Conservation (phyloP, 2,329 filamentous ascomycete species). For the Botrytis fabae region DNA sequence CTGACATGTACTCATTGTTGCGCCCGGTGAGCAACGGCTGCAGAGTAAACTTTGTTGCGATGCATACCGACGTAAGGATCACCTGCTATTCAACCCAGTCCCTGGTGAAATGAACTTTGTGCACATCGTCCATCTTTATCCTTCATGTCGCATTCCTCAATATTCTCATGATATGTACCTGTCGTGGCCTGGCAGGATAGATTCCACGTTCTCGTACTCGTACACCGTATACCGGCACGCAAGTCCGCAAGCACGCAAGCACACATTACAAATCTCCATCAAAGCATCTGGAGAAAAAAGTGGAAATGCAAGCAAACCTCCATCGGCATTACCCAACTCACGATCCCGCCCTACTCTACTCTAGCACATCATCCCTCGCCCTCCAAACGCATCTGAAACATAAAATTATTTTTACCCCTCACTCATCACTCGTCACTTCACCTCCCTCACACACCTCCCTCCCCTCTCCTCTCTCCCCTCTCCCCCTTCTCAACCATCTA, state of each 20-base stretch:
- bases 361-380: not conserved
- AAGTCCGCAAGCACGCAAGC: not conserved
- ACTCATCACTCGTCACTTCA: not conserved
- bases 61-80: not conserved
- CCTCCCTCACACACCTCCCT: not conserved
- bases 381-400: not conserved
- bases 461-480: not conserved
- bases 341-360: not conserved
- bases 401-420: not conserved
- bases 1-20: not conserved
- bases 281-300: conserved; percentile 5
- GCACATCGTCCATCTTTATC: too few relatives aligned
- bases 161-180: too few relatives aligned
- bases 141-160: too few relatives aligned
- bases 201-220: not conserved
- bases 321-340: not conserved
- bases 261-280: not conserved
- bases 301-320: conserved; percentile 4
- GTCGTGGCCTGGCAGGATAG: not conserved
- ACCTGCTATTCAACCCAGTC: not conserved
- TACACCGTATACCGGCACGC: not conserved
- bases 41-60: not conserved
- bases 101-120: not conserved
- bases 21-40: not conserved
- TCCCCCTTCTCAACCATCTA: not conserved